Percentiles rank a stretch among this genome's conserved stretches.
phyloP scores from a whole-genome alignment of 192 early-diverging fungal species.

The Jimgerdemannia flammicorona region DNA sequence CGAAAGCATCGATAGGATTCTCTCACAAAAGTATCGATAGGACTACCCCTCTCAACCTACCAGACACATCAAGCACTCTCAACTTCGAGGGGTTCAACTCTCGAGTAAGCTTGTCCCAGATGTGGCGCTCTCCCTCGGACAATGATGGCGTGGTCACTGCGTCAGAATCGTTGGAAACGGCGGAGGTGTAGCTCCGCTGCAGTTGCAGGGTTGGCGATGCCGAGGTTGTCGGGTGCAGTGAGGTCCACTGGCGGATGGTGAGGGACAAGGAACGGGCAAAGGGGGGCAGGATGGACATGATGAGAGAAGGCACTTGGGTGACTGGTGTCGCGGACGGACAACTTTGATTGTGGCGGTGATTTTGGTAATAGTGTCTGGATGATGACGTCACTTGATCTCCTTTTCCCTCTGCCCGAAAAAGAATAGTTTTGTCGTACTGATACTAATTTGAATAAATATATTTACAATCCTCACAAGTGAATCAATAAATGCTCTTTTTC shows the following conservation, averaged over 20 bases:
- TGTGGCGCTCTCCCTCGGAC: constrained; percentile 63
- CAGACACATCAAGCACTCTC: constrained; percentile 79
- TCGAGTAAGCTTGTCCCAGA: constrained; percentile 71
- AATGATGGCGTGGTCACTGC: neutral
- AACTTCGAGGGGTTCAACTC: constrained; percentile 69
- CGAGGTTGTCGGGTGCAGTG: neutral
- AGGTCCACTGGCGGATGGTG: neutral
- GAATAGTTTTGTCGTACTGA: too few species aligned
- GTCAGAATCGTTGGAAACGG: neutral
- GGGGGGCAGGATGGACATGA: neutral
- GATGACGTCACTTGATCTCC: too few species aligned
- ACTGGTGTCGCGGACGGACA: too few species aligned
- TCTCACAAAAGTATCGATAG: too few species aligned
- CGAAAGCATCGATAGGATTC: too few species aligned
- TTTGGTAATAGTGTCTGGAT: too few species aligned
- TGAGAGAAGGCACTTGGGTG: too few species aligned
- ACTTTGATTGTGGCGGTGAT: too few species aligned
- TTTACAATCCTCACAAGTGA: too few species aligned
- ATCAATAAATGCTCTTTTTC: too few species aligned
- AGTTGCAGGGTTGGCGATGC: neutral
- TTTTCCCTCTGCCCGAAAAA: too few species aligned
- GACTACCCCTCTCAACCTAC: constrained; percentile 26
- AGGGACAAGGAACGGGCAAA: neutral
- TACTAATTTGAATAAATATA: too few species aligned
- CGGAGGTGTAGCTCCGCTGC: neutral